Percentiles rank a stretch among this genome's conserved stretches.
Evolutionary conservation across 768 basidiomycete genomes (phyloP).

Genomic region (Nevesoporus exiguus): DNA sequence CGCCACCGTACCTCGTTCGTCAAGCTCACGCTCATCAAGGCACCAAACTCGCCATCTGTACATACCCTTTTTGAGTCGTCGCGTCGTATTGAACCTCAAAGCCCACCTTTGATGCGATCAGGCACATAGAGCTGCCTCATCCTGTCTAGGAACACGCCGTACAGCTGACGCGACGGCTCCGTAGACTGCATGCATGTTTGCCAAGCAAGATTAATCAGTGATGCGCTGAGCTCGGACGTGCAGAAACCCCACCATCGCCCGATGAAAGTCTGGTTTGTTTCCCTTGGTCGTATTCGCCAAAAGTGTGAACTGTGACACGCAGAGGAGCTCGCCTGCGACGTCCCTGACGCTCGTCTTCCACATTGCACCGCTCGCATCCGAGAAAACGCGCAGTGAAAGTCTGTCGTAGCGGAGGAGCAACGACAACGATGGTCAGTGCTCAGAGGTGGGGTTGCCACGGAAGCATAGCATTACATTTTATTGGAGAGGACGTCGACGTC

Average conservation of each 20-base stretch:
- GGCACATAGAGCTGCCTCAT: constrained; percentile 64
- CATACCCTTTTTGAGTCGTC: neutral
- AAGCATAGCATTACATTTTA: constrained; percentile 64
- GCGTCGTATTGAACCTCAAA: neutral
- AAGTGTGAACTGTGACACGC: constrained; percentile 93
- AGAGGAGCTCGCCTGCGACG: constrained; percentile 85
- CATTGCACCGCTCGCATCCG: constrained; percentile 57
- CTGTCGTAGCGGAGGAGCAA: constrained; percentile 40
- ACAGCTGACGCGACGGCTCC: constrained; percentile 64
- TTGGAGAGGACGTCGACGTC: constrained; percentile 74
- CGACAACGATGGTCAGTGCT: neutral
- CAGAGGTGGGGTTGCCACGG: too few relatives aligned
- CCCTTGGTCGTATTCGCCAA: constrained; percentile 85
- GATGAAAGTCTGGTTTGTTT: constrained; percentile 89
- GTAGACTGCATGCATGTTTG: constrained; percentile 47
- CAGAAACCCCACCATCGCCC: constrained; percentile 66
- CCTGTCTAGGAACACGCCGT: constrained; percentile 67
- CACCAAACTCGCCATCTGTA: constrained; percentile 88
- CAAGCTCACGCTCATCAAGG: constrained; percentile 91
- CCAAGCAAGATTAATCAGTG: neutral
- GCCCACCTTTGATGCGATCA: constrained; percentile 74
- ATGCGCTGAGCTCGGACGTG: neutral
- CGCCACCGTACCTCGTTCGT: constrained; percentile 71
- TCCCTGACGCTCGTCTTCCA: constrained; percentile 92
- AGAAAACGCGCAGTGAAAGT: constrained; percentile 70